Percentiles rank a stretch among this genome's conserved stretches.
phyloP scores from a whole-genome alignment of 2,329 filamentous ascomycete genomes.

The Ascocoryne sarcoides region DNA sequence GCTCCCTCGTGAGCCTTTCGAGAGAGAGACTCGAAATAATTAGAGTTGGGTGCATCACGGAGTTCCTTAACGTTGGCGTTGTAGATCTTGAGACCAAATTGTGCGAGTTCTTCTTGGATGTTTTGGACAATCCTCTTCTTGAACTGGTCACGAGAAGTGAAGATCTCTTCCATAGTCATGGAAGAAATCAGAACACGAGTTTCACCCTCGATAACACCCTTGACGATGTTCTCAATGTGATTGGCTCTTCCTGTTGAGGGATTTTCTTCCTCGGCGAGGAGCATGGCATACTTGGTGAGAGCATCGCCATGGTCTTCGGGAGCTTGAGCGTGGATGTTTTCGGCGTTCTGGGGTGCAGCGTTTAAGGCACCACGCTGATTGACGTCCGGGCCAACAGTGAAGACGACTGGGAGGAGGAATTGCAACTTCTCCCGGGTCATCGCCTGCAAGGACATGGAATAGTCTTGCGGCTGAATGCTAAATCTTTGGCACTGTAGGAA shows the following conservation, averaged over 20 bases:
- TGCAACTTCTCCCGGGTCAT: constrained; percentile 88
- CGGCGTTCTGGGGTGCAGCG: constrained; percentile 14
- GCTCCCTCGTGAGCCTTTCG: constrained; percentile 81
- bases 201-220: constrained; percentile 84
- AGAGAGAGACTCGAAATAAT: constrained; percentile 74
- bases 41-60: constrained; percentile 71
- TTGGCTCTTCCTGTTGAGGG: constrained; percentile 33
- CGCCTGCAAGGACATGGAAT: constrained; percentile 72
- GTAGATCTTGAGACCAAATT: constrained; percentile 70
- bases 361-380: constrained; percentile 39
- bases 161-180: constrained; percentile 58
- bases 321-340: constrained; percentile 5
- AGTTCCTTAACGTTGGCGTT: constrained; percentile 77
- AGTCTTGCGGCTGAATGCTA: constrained; percentile 68
- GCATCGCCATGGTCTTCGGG: constrained; percentile 49
- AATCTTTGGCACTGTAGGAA: constrained; percentile 26
- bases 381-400: constrained; percentile 76
- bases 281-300: constrained; percentile 73
- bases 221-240: constrained; percentile 78
- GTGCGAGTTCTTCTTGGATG: constrained; percentile 53
- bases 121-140: constrained; percentile 64
- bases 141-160: constrained; percentile 63
- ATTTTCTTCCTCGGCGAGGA: constrained; percentile 56
- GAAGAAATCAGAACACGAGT: constrained; percentile 62
- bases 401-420: constrained; percentile 73